Conservation (phyloP, 2,329 filamentous ascomycete species). For the Aspergillus latus region DNA sequence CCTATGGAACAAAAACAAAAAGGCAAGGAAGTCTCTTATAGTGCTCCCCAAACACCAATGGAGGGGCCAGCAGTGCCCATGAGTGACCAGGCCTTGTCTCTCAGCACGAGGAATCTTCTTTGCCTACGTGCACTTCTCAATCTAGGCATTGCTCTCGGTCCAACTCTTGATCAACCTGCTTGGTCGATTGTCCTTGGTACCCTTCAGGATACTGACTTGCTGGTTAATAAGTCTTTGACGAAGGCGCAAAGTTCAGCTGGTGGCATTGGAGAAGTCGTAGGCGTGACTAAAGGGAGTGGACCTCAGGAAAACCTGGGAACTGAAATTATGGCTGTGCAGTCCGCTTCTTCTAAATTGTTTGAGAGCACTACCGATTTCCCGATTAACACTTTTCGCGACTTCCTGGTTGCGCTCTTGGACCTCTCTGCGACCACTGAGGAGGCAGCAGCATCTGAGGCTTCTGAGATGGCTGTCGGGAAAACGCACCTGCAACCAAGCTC, state of each 20-base stretch:
- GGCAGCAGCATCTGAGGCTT: constrained; percentile 49
- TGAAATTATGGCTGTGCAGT: constrained; percentile 86
- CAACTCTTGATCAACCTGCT: constrained; percentile 71
- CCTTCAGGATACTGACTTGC: constrained; percentile 86
- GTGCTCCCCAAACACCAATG: constrained; percentile 26
- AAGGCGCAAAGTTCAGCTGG: constrained; percentile 29
- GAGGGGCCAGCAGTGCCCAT: no score
- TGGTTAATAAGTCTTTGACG: constrained; percentile 57
- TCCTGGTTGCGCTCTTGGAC: constrained; percentile 72
- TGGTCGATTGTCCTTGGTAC: constrained; percentile 94
- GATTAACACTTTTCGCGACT: constrained; percentile 73
- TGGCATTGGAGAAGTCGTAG: constrained; percentile 29
- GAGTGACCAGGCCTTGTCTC: constrained; percentile 52
- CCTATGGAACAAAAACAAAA: constrained; percentile 32
- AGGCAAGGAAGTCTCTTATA: constrained; percentile 27
- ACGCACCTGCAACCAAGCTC: constrained; percentile 25
- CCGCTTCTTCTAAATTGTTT: constrained; percentile 79
- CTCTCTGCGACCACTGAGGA: constrained; percentile 54
- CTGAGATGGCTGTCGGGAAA: no score
- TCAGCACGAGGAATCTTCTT: constrained; percentile 86
- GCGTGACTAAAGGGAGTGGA: constrained; percentile 44
- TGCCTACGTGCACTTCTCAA: constrained; percentile 92
- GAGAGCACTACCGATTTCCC: constrained; percentile 93
- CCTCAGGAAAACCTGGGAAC: constrained; percentile 65
- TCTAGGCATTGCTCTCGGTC: constrained; percentile 87